These are phyloP conservation scores for Solanum chacoense DNA, from an alignment of 305 asterid genomes.

Conservation along the genomic window DNA sequence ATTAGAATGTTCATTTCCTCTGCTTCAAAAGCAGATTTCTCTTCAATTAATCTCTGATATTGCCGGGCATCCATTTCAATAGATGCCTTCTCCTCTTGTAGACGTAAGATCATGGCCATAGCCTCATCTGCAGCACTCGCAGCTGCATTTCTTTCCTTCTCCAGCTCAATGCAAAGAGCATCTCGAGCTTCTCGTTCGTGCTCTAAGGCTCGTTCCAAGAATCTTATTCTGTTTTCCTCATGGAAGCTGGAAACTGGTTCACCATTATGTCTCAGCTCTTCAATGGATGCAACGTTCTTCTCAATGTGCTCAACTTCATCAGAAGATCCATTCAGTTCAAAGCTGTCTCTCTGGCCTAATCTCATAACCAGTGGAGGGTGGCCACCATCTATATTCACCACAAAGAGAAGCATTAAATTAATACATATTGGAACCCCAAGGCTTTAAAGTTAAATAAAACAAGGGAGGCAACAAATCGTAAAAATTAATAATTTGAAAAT, in stretches of 20 bases:
- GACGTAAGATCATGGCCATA: constrained; percentile 92
- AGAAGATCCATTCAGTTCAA: constrained; percentile 13
- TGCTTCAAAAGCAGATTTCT: constrained; percentile 76
- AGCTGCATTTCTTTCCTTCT: constrained; percentile 91
- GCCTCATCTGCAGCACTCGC: constrained; percentile 97
- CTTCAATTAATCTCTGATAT: constrained; percentile 76
- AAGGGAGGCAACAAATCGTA: neutral
- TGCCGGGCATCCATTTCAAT: constrained; percentile 91
- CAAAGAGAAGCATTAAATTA: constrained; percentile 12
- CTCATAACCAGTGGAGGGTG: constrained; percentile 19
- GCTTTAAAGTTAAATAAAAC: neutral
- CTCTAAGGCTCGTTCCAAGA: constrained; percentile 49
- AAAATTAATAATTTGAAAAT: neutral
- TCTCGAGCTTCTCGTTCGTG: constrained; percentile 49
- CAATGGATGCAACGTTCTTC: constrained; percentile 12
- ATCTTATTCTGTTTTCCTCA: constrained; percentile 23
- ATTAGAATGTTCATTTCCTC: constrained; percentile 86
- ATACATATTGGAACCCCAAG: neutral
- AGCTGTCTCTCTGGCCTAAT: constrained; percentile 20
- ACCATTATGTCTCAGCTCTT: constrained; percentile 17
- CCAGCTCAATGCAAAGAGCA: constrained; percentile 73
- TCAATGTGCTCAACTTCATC: constrained; percentile 27
- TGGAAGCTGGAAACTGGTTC: constrained; percentile 22
- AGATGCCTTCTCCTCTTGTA: constrained; percentile 85
- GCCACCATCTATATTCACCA: constrained; percentile 21